Evolutionary conservation across 495 filamentous ascomycete genomes (phyloP).

Genomic region (Podospora sp.): DNA sequence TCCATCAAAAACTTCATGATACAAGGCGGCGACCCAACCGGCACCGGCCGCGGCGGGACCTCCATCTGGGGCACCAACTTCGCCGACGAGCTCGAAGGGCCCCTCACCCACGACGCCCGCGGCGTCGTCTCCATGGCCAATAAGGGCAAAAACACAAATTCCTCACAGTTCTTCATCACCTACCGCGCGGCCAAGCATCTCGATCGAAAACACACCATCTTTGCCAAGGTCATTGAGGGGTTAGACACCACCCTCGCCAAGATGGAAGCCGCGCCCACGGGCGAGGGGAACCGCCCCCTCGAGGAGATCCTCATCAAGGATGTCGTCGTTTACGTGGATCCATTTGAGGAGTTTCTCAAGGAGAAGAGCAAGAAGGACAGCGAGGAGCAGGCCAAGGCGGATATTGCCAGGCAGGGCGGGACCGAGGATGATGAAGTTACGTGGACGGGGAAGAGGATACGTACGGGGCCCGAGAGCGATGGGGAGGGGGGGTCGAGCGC

Average conservation of each 20-base stretch:
- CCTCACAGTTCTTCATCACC: constrained; percentile 91
- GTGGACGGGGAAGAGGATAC: constrained; percentile 86
- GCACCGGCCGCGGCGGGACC: constrained; percentile 83
- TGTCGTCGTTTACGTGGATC: constrained; percentile 87
- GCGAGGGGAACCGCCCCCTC: constrained; percentile 70
- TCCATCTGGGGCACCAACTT: constrained; percentile 92
- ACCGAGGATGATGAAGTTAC: constrained; percentile 83
- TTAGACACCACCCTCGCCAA: constrained; percentile 62
- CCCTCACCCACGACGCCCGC: constrained; percentile 73
- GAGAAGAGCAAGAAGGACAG: constrained; percentile 58
- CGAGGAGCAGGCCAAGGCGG: constrained; percentile 54
- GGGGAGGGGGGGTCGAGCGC: constrained; percentile 33
- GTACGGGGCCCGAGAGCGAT: constrained; percentile 58
- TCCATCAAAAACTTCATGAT: constrained; percentile 98
- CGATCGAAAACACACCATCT: constrained; percentile 95
- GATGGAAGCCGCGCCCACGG: constrained; percentile 72
- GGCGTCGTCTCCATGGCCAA: constrained; percentile 95
- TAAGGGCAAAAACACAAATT: constrained; percentile 97
- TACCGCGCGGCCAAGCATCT: constrained; percentile 83
- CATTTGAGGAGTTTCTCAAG: constrained; percentile 88
- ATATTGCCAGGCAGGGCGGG: constrained; percentile 52
- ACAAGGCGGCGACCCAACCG: constrained; percentile 93
- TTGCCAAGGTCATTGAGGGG: constrained; percentile 81
- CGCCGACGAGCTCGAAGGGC: constrained; percentile 89
- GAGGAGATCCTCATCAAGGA: constrained; percentile 79